Evolutionary conservation across 1,139 yeast species (phyloP).

Genomic region (Debaryomyces nepalensis): DNA sequence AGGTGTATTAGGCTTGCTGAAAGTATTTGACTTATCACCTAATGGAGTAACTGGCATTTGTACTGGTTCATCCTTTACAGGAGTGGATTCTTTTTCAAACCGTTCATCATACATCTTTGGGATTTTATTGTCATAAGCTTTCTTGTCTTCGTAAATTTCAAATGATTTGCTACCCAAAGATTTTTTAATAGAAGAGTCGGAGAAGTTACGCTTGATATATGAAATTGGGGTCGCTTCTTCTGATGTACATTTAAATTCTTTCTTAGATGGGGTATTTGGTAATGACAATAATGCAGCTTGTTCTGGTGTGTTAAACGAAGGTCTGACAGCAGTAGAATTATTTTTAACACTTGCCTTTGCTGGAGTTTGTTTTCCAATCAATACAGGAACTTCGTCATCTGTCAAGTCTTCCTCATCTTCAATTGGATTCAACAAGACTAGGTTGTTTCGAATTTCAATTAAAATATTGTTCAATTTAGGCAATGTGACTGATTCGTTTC

Average conservation of each 20-base stretch:
- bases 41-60: slow-evolving; percentile 27
- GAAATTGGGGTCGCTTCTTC: slow-evolving; percentile 31
- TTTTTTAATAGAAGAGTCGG: slow-evolving; percentile 6
- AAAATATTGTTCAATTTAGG: slow-evolving; percentile 61
- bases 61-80: slow-evolving; percentile 4
- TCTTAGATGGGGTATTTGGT: slow-evolving; percentile 27
- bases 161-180: slow-evolving; percentile 8
- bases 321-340: not conserved
- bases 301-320: slow-evolving; percentile 4
- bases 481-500: slow-evolving; percentile 57
- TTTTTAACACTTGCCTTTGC: slow-evolving; percentile 16
- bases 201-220: slow-evolving; percentile 5
- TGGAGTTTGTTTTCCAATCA: slow-evolving; percentile 18
- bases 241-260: slow-evolving; percentile 21
- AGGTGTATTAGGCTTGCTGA: slow-evolving; percentile 22
- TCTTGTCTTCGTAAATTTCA: slow-evolving; percentile 11
- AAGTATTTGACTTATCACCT: slow-evolving; percentile 30
- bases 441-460: slow-evolving; percentile 65
- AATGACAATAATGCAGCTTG: slow-evolving; percentile 12
- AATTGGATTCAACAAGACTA: slow-evolving; percentile 56
- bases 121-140: not conserved
- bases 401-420: slow-evolving; percentile 49
- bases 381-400: slow-evolving; percentile 42
- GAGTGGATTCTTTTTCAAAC: slow-evolving; percentile 3
- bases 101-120: not conserved